Conservation (phyloP, 2,329 filamentous ascomycete species). For the Aureobasidium sp. region DNA sequence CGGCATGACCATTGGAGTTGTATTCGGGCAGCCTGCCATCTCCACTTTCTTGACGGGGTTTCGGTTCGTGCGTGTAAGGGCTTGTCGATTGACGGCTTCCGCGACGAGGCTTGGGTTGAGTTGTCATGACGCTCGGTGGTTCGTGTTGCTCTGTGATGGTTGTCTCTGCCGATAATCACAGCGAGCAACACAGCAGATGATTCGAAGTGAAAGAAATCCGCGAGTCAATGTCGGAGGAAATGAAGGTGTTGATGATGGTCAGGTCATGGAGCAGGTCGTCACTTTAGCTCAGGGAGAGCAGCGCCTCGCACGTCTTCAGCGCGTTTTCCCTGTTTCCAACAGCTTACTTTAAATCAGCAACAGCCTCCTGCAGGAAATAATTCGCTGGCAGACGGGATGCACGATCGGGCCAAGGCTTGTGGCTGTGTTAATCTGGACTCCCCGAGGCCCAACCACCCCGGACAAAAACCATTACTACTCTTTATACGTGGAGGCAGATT, state of each 20-base stretch:
- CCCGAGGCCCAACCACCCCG: neutral
- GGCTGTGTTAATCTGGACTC: conserved; percentile 6
- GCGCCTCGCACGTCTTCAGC: conserved; percentile 10
- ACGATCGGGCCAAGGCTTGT: conserved; percentile 9
- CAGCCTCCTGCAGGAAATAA: neutral
- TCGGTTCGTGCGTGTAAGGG: conserved; percentile 11
- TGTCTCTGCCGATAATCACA: neutral
- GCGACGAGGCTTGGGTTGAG: conserved; percentile 14
- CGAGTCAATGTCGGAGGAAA: neutral
- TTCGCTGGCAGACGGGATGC: neutral
- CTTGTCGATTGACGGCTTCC: neutral
- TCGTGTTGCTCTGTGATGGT: neutral
- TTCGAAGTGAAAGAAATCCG: neutral
- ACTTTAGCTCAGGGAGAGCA: neutral
- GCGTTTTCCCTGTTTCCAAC: neutral
- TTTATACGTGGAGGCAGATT: neutral
- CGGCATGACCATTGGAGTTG: conserved; percentile 40
- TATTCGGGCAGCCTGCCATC: conserved; percentile 27
- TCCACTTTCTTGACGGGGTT: conserved; percentile 17
- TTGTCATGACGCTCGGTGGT: conserved; percentile 11
- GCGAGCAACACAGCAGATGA: neutral
- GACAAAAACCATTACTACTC: neutral
- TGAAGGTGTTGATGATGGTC: neutral
- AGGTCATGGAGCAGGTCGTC: neutral
- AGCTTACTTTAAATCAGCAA: neutral